These are phyloP conservation scores for Melampsora americana DNA, from an alignment of 1,284 basidiomycete genomes.

Conservation along the genomic window DNA sequence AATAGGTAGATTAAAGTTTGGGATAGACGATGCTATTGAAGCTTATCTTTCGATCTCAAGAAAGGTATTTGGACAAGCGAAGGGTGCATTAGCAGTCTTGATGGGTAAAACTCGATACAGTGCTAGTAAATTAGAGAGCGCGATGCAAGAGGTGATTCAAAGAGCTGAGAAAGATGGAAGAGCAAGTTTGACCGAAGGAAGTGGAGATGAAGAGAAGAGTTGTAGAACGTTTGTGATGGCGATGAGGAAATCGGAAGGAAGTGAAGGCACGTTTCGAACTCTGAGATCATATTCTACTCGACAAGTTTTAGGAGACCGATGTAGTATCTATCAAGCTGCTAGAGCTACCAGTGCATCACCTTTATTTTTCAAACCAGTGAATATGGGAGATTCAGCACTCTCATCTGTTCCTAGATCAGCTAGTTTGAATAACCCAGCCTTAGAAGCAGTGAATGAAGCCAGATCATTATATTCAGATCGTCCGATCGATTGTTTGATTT, in stretches of 20 bases:
- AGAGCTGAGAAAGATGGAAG: not conserved
- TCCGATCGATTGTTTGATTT: conserved; percentile 26
- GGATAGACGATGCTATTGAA: conserved; percentile 39
- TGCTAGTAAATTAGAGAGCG: conserved; percentile 13
- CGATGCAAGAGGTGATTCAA: conserved; percentile 30
- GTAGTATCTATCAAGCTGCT: conserved; percentile 44
- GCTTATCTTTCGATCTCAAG: conserved; percentile 44
- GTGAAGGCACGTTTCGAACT: conserved; percentile 3
- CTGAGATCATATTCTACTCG: conserved; percentile 13
- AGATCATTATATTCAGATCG: conserved; percentile 17
- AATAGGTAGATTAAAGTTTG: conserved; percentile 44
- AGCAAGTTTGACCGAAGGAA: conserved; percentile 2
- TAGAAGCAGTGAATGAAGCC: conserved; percentile 28
- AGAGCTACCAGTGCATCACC: conserved; percentile 45
- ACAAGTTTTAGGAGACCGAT: conserved; percentile 17
- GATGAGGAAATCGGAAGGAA: not conserved
- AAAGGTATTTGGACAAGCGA: conserved; percentile 45
- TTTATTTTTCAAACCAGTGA: conserved; percentile 40
- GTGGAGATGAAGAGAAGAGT: conserved; percentile 15
- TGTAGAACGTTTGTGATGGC: conserved; percentile 35
- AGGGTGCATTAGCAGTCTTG: conserved; percentile 19
- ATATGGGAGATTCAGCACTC: not conserved
- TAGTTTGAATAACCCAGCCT: conserved; percentile 14
- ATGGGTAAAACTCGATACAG: conserved; percentile 4
- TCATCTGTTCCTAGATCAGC: conserved; percentile 3